Base-by-base conservation (phyloP, 306 rosid genomes). In the Betula pendula region DNA sequence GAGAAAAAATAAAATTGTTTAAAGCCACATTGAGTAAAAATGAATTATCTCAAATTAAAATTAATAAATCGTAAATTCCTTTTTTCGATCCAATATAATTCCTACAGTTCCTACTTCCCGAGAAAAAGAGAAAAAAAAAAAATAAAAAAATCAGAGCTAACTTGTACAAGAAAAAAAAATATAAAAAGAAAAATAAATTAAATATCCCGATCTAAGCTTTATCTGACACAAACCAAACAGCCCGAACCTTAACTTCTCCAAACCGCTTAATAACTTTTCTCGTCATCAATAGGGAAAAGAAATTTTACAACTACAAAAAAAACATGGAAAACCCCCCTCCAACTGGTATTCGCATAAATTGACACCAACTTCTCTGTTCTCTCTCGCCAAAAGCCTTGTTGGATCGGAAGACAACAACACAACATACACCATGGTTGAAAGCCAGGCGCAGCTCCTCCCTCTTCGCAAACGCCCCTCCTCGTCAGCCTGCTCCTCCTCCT, bases 381-480 rank as follows among this genome's bases (percentile, higher is more conserved):
- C 47, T 82, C 74, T 59, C 67, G 24, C 77, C 66, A n/a, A 33
- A 31, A 53, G 31, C 77, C 79, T 80, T 82, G 76, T 82, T 81
- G 88, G 88, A 84, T 86, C 88, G 82, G 84, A 82, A 82, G 56
- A 80, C 70, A 73, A 70, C 20, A 22, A 47, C 52, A 22, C 47
- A 58, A 31, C 10, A 53, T 16, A 27, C 72, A 84, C 74, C 90
- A 95, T 95, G 99, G 99, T 95, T 70, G 99, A 95, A 76, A 95
- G n/a, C 98, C 63, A 87, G 98, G 68, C 88, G 96, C 68, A 92
- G 98, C 82, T 87, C 89, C 20, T 87, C n/a, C 98, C 71, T 86
- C 97, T 49, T 86, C 99, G n/a, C 71, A 95, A 95, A 81, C 98
- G 99, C 8, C 24, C 96, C 70, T 80, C 88, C 25, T 78, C 93